A percentile compares a stretch with the other conserved stretches of the same genome.
phyloP scores from a whole-genome alignment of 2,329 filamentous ascomycete genomes.

The Daldinia sp. region DNA sequence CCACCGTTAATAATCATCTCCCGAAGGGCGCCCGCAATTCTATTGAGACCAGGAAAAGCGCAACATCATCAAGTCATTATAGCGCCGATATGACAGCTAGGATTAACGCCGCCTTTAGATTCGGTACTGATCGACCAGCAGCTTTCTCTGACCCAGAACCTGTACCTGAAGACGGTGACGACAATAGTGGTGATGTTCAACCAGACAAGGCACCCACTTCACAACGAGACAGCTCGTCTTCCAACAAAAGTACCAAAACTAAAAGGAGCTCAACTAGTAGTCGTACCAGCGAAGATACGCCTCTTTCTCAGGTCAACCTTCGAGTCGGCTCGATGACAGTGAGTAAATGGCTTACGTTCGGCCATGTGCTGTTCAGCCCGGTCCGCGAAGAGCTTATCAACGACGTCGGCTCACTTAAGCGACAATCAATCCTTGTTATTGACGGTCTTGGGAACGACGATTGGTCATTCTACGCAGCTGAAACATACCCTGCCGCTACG shows the following conservation, averaged over 20 bases:
- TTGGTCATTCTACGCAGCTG: constrained; percentile 86
- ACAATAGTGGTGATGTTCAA: constrained; percentile 45
- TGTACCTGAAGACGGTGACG: constrained; percentile 51
- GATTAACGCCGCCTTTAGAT: constrained; percentile 58
- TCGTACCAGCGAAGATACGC: constrained; percentile 64
- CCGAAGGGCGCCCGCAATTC: constrained; percentile 44
- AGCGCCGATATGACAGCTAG: constrained; percentile 64
- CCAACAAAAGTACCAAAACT: constrained; percentile 44
- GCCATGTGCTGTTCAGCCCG: constrained; percentile 83
- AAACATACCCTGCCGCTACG: constrained; percentile 77
- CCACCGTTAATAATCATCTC: constrained; percentile 52
- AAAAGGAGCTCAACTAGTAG: constrained; percentile 54
- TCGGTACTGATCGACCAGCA: constrained; percentile 52
- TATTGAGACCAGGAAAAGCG: constrained; percentile 46
- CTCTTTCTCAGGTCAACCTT: constrained; percentile 76
- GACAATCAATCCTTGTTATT: constrained; percentile 74
- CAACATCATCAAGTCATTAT: constrained; percentile 59
- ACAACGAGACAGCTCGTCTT: constrained; percentile 46
- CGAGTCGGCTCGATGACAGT: constrained; percentile 83
- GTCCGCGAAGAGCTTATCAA: constrained; percentile 74
- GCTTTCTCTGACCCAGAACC: constrained; percentile 50
- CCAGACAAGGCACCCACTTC: constrained; percentile 25
- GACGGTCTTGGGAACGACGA: constrained; percentile 88
- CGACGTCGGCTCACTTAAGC: constrained; percentile 59
- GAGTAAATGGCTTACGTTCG: constrained; percentile 87